phyloP scores from a whole-genome alignment of 169 alveolate species.

The Cryptosporidium parvum region DNA sequence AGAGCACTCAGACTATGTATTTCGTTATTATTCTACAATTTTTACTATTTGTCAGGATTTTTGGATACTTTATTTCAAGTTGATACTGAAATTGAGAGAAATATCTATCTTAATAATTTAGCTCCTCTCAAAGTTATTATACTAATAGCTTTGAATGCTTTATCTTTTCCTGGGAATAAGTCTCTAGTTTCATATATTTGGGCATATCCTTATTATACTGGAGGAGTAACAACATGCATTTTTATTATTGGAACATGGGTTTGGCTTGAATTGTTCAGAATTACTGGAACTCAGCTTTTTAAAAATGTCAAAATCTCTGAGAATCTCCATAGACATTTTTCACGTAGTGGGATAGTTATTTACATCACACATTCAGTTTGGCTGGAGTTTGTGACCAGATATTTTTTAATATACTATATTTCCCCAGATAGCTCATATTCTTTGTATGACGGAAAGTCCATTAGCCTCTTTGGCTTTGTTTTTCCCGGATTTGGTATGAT shows the following conservation, averaged over 20 bases:
- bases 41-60: slow-evolving; percentile 57
- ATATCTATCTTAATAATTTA: slow-evolving; percentile 5
- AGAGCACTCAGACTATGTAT: slow-evolving; percentile 28
- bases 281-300: slow-evolving; percentile 1
- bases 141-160: slow-evolving; percentile 40
- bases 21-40: slow-evolving; percentile 49
- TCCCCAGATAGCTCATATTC: slow-evolving; percentile 44
- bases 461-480: background rate
- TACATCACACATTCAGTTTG: slow-evolving; percentile 69
- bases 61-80: slow-evolving; percentile 30
- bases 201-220: slow-evolving; percentile 71
- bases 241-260: slow-evolving; percentile 70
- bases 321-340: slow-evolving; percentile 32
- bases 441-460: slow-evolving; percentile 65
- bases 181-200: slow-evolving; percentile 58
- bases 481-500: slow-evolving; percentile 55
- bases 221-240: slow-evolving; percentile 55
- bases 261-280: slow-evolving; percentile 72
- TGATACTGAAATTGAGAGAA: slow-evolving; percentile 30
- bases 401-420: slow-evolving; percentile 21
- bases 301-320: slow-evolving; percentile 11
- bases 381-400: slow-evolving; percentile 45
- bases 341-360: slow-evolving; percentile 56
- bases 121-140: slow-evolving; percentile 20
- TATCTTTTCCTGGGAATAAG: slow-evolving; percentile 68